A percentile compares a stretch with the other conserved stretches of the same genome.
Conservation (phyloP, 768 basidiomycete species). For the Daedaleopsis sinensis region DNA sequence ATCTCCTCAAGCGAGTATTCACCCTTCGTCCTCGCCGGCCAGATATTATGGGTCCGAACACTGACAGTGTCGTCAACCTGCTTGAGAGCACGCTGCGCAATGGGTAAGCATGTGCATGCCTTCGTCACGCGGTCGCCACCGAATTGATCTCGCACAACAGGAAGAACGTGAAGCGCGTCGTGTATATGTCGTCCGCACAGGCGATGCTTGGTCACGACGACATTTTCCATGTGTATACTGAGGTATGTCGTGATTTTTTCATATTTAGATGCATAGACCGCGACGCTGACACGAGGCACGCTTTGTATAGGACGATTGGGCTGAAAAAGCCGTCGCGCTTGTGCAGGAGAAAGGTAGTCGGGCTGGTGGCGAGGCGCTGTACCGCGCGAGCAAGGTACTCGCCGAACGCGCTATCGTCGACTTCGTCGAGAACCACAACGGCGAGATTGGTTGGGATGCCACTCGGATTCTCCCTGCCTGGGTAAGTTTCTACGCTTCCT, state of each 20-base stretch:
- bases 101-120: conserved; percentile 18
- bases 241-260: conserved; percentile 34
- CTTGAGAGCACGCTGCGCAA: conserved; percentile 64
- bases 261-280: too few relatives aligned
- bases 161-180: conserved; percentile 56
- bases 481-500: too few relatives aligned
- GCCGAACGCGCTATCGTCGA: conserved; percentile 31
- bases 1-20: background rate
- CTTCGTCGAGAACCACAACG: conserved; percentile 8
- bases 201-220: conserved; percentile 38
- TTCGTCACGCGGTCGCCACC: background rate
- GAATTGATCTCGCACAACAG: background rate
- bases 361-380: conserved; percentile 28
- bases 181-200: conserved; percentile 61
- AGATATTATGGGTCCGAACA: conserved; percentile 74
- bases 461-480: conserved; percentile 20
- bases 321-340: conserved; percentile 29
- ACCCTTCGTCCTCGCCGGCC: conserved; percentile 43
- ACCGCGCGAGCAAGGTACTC: conserved; percentile 37
- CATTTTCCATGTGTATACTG: conserved; percentile 40
- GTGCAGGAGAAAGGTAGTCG: conserved; percentile 36
- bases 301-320: conserved; percentile 41
- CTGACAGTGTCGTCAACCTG: conserved; percentile 67
- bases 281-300: too few relatives aligned
- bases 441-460: conserved; percentile 11